phyloP scores from a whole-genome alignment of 352 stramenopile genomes.

The Phytophthora colocasiae region DNA sequence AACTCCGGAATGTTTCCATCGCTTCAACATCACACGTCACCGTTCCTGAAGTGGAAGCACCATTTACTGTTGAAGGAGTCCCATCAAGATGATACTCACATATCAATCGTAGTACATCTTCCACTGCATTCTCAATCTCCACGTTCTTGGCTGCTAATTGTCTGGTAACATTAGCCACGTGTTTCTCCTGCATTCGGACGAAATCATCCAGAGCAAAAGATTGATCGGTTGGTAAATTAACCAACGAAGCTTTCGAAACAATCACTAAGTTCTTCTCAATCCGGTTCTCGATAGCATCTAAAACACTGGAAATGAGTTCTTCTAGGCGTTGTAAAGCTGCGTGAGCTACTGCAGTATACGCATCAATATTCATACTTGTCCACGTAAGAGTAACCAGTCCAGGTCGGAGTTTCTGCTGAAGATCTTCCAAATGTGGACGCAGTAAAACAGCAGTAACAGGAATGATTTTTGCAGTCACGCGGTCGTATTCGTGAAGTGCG shows the following conservation, averaged over 20 bases:
- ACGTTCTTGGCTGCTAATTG: constrained; percentile 83
- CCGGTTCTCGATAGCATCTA: constrained; percentile 85
- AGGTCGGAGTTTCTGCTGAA: constrained; percentile 78
- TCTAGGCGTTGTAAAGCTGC: constrained; percentile 73
- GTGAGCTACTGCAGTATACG: constrained; percentile 77
- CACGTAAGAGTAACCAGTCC: constrained; percentile 89
- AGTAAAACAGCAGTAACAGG: constrained; percentile 66
- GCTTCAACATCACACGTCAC: constrained; percentile 45
- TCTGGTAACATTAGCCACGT: constrained; percentile 66
- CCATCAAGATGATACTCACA: constrained; percentile 75
- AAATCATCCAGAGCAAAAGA: constrained; percentile 91
- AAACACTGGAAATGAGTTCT: constrained; percentile 83
- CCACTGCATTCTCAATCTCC: constrained; percentile 88
- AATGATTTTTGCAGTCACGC: constrained; percentile 77
- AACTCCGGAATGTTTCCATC: constrained; percentile 60
- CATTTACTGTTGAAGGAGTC: background rate
- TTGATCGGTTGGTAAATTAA: constrained; percentile 79
- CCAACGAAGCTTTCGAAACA: constrained; percentile 78
- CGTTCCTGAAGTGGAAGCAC: background rate
- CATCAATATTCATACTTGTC: constrained; percentile 92
- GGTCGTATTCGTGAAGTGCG: constrained; percentile 83
- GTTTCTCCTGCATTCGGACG: constrained; percentile 81
- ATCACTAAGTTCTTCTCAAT: constrained; percentile 89
- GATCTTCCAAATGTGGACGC: constrained; percentile 73
- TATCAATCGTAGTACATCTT: constrained; percentile 77